Base-by-base conservation (phyloP, 306 rosid genomes). In the Pyrus bretschneideri region DNA sequence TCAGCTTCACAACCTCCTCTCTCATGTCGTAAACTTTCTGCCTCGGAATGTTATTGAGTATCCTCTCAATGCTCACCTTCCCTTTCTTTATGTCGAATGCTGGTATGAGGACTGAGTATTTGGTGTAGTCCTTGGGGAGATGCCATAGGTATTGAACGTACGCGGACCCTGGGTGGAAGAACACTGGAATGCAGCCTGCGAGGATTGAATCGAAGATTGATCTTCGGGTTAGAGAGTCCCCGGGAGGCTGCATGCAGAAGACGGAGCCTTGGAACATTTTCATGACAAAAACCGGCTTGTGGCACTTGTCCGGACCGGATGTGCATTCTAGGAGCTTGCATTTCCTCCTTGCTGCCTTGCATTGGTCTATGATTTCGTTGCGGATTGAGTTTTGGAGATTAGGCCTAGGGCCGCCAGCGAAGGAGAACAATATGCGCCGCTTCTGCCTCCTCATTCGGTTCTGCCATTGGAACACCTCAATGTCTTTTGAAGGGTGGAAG, bases 161-260 rank as follows among this genome's bases (percentile, higher is more conserved):
- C 4, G 88, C 88, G 10, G 90, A 84, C 2, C 86, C 90, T 2
- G 88, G 88, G 27, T 84, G 82, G 33, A 87, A 85, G 72, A 87
- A 87, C 42, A 87, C 87, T 0, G 87, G 91, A 11, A 87, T 80
- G 59, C 90, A 87, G 2, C 90, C 90, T 4, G 88, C 86, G 22
- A 87, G 49, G 33, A 87, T 84, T 1, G 88, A 82, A 75, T 87
- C 88, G 21, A 87, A 87, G 17, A 78, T 72, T 11, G 90, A 87
- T 31, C 90, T 76, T 68, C 90, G 62, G 1, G 88, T 87, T 31
- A 49, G 67, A 1, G 90, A 87, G 70, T 84, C 90, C 22, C 91
- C 91, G 1, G 81, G 82, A 59, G 91, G 88, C 80, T 80, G 88
- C 38, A 87, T 33, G 83, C 88, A 85, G 83, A 84, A 89, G 51